phyloP scores from a whole-genome alignment of 2,329 filamentous ascomycete genomes.

The Falciphora oryzae region DNA sequence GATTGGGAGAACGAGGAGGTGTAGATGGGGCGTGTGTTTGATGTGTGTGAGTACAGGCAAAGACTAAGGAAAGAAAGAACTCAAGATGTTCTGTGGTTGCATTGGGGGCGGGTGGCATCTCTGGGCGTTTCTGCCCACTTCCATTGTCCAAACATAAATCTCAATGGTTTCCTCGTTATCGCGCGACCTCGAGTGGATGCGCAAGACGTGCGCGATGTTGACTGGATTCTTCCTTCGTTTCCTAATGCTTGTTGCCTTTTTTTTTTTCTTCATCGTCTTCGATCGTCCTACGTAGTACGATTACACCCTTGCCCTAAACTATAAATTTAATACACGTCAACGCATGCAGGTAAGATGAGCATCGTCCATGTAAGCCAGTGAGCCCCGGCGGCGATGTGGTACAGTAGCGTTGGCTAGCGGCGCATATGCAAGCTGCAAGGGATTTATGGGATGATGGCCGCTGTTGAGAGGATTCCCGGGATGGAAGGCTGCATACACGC shows the following conservation, averaged over 20 bases:
- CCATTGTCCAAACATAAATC: neutral
- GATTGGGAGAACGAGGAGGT: slow-evolving; percentile 64
- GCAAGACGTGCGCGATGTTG: too few relatives aligned
- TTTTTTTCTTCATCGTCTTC: neutral
- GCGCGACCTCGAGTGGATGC: neutral
- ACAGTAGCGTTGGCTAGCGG: neutral
- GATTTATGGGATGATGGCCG: neutral
- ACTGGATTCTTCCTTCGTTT: neutral
- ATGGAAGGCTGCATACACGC: neutral
- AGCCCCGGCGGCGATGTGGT: neutral
- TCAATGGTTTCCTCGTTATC: neutral
- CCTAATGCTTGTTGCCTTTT: neutral
- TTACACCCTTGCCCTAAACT: too few relatives aligned
- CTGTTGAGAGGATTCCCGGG: neutral
- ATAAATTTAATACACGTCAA: neutral
- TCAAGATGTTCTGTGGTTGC: neutral
- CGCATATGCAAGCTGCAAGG: neutral
- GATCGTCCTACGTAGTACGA: too few relatives aligned
- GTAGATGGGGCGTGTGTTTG: slow-evolving; percentile 19
- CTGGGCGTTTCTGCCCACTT: too few relatives aligned
- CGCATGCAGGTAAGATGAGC: neutral
- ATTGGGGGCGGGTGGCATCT: neutral
- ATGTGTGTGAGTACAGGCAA: neutral
- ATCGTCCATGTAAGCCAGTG: neutral
- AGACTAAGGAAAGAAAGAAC: neutral